Evolutionary conservation across 345 rosid species (phyloP), one percentile per base, ranked within the genome.

Genomic region (Fremontodendron californicum): DNA sequence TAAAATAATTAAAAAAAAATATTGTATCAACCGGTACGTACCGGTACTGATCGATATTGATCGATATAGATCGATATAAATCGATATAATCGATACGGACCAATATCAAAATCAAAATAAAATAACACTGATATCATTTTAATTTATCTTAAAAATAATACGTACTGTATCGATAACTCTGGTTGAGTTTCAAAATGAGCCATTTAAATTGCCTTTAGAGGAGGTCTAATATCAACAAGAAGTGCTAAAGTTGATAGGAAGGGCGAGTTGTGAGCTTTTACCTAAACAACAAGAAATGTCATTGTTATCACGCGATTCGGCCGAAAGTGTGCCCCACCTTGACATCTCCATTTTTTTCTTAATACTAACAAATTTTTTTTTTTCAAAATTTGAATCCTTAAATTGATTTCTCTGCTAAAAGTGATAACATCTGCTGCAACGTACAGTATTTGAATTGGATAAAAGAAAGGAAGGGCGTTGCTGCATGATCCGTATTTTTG

Each of bases 251-350:
- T 54, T 40, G 40, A 54, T 58, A 29, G 43, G 65, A 42, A 39
- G 55, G 3, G 19, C 12, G 29, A 35, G 35, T n/a, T 67, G 65
- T 54, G 40, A 19, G 49, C 58, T 43, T 79, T 75, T 84, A 77
- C 87, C 85, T 81, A 81, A 79, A 82, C 81, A 72, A 67, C 69
- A 79, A 77, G 84, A 75, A 71, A 79, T 23, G 83, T 77, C 87
- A 18, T 55, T 84, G 79, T 84, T 78, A 52, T 82, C 87, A 82
- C 82, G 83, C 82, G 81, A 84, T 75, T 81, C 39, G 48, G 31
- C 79, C 74, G 60, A 84, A 86, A 81, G 78, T 10, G 73, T 66
- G 81, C 29, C 74, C 82, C 81, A 75, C 81, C 69, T 71, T 76
- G 51, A 31, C 49, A 61, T 58, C 55, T 70, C 43, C 69, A 16